These are phyloP conservation scores for Daldinia caldariorum DNA, from an alignment of 495 filamentous ascomycete species.

Conservation along the genomic window DNA sequence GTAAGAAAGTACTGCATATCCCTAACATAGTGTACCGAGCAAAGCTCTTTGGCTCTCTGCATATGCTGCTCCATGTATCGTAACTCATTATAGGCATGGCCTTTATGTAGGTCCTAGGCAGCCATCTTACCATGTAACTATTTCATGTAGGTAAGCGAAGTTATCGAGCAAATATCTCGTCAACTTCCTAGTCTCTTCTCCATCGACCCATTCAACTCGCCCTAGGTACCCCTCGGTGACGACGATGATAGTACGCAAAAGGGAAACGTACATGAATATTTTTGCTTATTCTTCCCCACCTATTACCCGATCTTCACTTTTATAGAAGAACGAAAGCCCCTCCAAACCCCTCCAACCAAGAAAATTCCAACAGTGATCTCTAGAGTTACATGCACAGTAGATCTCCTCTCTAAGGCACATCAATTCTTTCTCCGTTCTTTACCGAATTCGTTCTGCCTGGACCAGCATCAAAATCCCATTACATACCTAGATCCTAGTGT, in stretches of 20 bases:
- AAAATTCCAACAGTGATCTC: conserved; percentile 20
- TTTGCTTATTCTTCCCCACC: conserved; percentile 29
- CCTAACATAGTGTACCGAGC: no score
- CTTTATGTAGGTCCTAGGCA: no score
- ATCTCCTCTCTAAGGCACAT: conserved; percentile 23
- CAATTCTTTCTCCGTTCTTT: conserved; percentile 34
- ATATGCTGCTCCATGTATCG: no score
- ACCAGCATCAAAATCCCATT: conserved; percentile 25
- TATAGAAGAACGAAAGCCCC: not conserved
- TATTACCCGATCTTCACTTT: conserved; percentile 11
- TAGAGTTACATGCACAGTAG: conserved; percentile 21
- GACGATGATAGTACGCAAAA: conserved; percentile 20
- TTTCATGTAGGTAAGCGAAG: conserved; percentile 7
- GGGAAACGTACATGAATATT: conserved; percentile 5
- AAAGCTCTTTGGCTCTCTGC: no score
- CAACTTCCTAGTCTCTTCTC: conserved; percentile 28
- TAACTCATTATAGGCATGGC: not conserved
- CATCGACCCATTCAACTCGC: conserved; percentile 36
- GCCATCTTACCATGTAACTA: not conserved
- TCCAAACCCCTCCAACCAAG: conserved; percentile 20
- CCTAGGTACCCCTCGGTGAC: conserved; percentile 24
- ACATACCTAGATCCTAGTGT: not conserved
- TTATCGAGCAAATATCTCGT: conserved; percentile 22
- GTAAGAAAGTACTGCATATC: not conserved
- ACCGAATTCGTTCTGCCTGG: conserved; percentile 20